phyloP scores from a whole-genome alignment of 202 grass and related monocot species.

The Panicum hallii region DNA sequence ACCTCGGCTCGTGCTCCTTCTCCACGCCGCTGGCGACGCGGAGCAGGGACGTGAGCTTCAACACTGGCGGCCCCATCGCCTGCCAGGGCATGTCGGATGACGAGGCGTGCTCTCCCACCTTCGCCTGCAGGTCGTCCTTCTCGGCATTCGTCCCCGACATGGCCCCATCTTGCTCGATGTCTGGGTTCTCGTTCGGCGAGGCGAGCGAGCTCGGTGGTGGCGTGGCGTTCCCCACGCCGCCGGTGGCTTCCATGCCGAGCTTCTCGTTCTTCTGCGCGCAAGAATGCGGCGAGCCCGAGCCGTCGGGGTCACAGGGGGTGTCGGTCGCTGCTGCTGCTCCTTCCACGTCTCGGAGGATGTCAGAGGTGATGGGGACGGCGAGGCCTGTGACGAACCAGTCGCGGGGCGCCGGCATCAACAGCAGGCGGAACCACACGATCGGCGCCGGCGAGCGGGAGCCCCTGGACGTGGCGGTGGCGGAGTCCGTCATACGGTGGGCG shows the following conservation, averaged over 20 bases:
- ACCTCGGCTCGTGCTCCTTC: slow-evolving; percentile 67
- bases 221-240: slow-evolving; percentile 36
- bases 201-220: background rate
- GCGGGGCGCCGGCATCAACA: slow-evolving; percentile 33
- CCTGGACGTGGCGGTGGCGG: slow-evolving; percentile 67
- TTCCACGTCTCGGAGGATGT: slow-evolving; percentile 13
- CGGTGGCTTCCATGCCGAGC: slow-evolving; percentile 58
- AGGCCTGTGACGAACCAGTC: slow-evolving; percentile 15
- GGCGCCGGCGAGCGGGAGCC: slow-evolving; percentile 66
- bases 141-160: slow-evolving; percentile 39
- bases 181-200: slow-evolving; percentile 64
- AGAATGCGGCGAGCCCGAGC: slow-evolving; percentile 32
- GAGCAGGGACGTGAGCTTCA: slow-evolving; percentile 86
- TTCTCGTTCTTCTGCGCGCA: slow-evolving; percentile 72
- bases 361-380: slow-evolving; percentile 8
- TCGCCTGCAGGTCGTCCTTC: slow-evolving; percentile 70
- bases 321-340: background rate
- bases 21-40: slow-evolving; percentile 44
- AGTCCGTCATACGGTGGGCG: slow-evolving; percentile 93
- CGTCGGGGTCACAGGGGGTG: background rate
- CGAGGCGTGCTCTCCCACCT: slow-evolving; percentile 59
- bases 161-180: slow-evolving; percentile 31
- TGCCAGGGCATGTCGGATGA: slow-evolving; percentile 49
- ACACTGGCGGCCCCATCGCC: slow-evolving; percentile 43
- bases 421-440: slow-evolving; percentile 83